Percentiles rank a stretch among this genome's conserved stretches.
Conservation (phyloP, 2,329 filamentous ascomycete species). For the Plenodomus lindquistii region DNA sequence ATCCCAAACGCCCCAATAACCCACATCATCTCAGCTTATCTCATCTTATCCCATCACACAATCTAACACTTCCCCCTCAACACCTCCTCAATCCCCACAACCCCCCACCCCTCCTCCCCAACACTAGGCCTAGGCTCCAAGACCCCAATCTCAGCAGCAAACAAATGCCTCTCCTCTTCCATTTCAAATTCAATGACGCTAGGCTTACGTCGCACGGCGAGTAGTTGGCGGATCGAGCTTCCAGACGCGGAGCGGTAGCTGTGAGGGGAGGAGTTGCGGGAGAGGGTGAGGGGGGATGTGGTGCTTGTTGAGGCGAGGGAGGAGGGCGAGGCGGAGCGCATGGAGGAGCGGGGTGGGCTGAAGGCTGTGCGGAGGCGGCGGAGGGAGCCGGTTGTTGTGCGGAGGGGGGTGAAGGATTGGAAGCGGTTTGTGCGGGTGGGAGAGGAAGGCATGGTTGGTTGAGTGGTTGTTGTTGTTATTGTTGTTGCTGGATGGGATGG, state of each 20-base stretch:
- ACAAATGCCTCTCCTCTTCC: constrained; percentile 38
- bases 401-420: constrained; percentile 41
- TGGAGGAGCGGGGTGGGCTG: constrained; percentile 34
- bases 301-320: constrained; percentile 26
- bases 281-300: constrained; percentile 35
- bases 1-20: constrained; percentile 3
- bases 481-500: constrained; percentile 6
- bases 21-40: background rate
- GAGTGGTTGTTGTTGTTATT: constrained; percentile 7
- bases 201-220: constrained; percentile 40
- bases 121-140: constrained; percentile 38
- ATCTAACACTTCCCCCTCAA: constrained; percentile 36
- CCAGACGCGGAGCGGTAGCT: constrained; percentile 30
- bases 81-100: constrained; percentile 46
- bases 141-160: constrained; percentile 33
- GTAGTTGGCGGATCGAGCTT: constrained; percentile 34
- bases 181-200: constrained; percentile 41
- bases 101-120: constrained; percentile 28
- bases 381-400: constrained; percentile 32
- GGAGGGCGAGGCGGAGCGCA: constrained; percentile 31
- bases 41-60: background rate
- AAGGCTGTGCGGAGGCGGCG: constrained; percentile 42
- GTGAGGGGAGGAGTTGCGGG: constrained; percentile 34
- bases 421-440: constrained; percentile 44
- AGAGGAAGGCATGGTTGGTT: constrained; percentile 29